phyloP scores from a whole-genome alignment of 257 asterid genomes.

The Solanum gracilifrons region DNA sequence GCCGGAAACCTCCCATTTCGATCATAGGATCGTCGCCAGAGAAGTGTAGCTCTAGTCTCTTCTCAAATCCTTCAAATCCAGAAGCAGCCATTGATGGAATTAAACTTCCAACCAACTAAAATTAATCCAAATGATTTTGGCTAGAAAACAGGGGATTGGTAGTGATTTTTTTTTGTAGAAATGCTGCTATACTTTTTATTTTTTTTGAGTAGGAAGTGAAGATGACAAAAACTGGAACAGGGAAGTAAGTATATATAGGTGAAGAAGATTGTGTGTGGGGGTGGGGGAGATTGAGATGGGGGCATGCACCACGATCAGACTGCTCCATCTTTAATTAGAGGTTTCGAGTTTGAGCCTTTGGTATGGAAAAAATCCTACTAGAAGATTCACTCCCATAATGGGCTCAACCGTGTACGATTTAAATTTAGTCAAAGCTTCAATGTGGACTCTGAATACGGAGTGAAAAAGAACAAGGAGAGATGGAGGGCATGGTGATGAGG shows the following conservation, averaged over 20 bases:
- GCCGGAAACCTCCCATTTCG: conserved; percentile 60
- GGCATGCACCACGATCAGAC: background rate
- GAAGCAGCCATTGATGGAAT: conserved; percentile 60
- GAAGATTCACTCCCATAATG: background rate
- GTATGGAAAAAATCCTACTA: background rate
- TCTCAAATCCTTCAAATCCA: conserved; percentile 95
- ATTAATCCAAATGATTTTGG: background rate
- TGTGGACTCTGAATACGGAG: too few relatives aligned
- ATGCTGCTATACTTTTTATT: background rate
- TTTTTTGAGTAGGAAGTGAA: conserved; percentile 5
- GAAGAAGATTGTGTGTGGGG: background rate
- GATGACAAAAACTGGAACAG: conserved; percentile 41
- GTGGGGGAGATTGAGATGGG: background rate
- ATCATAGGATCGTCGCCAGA: conserved; percentile 55
- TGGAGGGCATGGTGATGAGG: conserved; percentile 23
- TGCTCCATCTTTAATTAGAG: background rate
- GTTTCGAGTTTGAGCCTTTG: background rate
- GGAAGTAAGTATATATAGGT: conserved; percentile 38
- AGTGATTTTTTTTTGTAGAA: background rate
- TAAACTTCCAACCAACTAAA: background rate
- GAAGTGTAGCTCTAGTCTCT: conserved; percentile 76
- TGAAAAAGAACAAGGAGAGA: conserved; percentile 1
- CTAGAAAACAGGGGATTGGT: background rate
- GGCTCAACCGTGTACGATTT: accelerated
- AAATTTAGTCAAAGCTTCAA: background rate